Conservation (phyloP, 2,329 filamentous ascomycete genomes). For the Elsinoe arachidis region DNA sequence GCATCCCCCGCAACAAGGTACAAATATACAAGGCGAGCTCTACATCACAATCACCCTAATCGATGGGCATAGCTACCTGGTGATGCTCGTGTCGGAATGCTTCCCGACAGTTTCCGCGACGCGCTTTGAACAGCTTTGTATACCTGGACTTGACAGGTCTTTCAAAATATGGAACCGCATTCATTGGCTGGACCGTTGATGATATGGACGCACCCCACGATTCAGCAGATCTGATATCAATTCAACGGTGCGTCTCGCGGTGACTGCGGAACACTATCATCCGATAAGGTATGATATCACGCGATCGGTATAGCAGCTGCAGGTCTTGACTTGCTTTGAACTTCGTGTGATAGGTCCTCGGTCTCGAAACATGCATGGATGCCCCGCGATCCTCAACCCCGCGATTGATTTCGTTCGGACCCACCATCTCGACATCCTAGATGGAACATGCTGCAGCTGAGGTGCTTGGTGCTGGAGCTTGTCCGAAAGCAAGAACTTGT, state of each 20-base stretch:
- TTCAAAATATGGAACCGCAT: not conserved
- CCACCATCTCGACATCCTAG: not conserved
- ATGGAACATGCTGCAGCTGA: not conserved
- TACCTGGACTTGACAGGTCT: not conserved
- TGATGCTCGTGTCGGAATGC: not conserved
- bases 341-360: not conserved
- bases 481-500: not conserved
- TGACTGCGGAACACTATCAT: not conserved
- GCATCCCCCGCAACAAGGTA: slow-evolving; percentile 4
- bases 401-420: not conserved
- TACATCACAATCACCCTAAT: not conserved
- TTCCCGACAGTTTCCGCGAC: not conserved
- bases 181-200: slow-evolving; percentile 6
- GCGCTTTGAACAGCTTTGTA: not conserved
- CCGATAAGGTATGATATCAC: not conserved
- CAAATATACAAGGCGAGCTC: not conserved
- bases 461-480: not conserved
- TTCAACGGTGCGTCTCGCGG: not conserved
- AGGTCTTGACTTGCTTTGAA: not conserved
- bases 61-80: not conserved
- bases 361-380: not conserved
- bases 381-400: slow-evolving; percentile 9
- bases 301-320: not conserved
- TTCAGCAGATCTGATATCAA: not conserved
- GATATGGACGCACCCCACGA: not conserved